Evolutionary conservation across 176 grass and related monocot species (phyloP).

Genomic region (Eragrostis nindensis): DNA sequence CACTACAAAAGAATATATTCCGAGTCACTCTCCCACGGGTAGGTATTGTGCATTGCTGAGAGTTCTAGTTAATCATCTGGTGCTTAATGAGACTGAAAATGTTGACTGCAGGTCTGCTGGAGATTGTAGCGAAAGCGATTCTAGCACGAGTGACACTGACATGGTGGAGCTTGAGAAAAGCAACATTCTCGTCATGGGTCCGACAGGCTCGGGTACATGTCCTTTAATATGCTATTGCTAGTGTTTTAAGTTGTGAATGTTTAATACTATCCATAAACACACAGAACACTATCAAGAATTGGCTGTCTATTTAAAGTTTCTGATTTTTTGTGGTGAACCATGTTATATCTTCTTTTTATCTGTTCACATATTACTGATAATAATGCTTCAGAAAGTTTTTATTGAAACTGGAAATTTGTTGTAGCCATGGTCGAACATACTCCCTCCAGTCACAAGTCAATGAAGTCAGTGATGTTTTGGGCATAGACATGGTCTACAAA

Average conservation of each 20-base stretch:
- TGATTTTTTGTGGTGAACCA: too few relatives aligned
- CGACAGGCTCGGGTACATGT: conserved; percentile 67
- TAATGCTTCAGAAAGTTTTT: too few relatives aligned
- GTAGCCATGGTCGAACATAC: too few relatives aligned
- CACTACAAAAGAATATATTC: conserved; percentile 68
- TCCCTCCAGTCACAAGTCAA: too few relatives aligned
- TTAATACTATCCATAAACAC: neutral
- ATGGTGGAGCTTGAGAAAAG: conserved; percentile 76
- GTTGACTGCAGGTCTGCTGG: conserved; percentile 46
- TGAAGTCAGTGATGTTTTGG: too few relatives aligned
- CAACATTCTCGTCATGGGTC: conserved; percentile 79
- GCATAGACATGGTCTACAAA: too few relatives aligned
- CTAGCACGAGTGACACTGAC: conserved; percentile 42
- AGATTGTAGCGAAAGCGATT: conserved; percentile 34
- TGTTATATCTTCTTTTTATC: too few relatives aligned
- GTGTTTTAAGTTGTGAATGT: neutral
- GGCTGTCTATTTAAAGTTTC: too few relatives aligned
- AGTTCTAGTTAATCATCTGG: neutral
- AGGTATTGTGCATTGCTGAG: conserved; percentile 17
- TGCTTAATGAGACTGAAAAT: conserved; percentile 31
- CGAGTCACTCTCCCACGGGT: conserved; percentile 53
- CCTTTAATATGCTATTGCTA: neutral
- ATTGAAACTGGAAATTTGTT: too few relatives aligned
- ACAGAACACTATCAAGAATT: too few relatives aligned
- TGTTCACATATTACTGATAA: too few relatives aligned